Conservation (phyloP, 2,329 filamentous ascomycete genomes). For the Shiraia sp. region DNA sequence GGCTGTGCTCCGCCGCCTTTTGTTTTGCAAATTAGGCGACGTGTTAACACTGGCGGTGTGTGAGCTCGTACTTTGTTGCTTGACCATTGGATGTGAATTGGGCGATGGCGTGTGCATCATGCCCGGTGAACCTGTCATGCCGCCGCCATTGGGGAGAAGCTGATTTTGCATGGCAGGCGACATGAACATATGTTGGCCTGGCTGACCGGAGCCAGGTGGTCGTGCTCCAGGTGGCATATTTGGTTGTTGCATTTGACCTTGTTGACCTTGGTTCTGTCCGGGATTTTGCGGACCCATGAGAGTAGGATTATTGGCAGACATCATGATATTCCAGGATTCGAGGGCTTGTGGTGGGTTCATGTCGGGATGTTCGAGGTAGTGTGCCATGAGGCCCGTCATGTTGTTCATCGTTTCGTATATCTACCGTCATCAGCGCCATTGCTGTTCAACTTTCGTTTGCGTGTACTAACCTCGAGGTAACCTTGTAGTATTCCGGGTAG, state of each 20-base stretch:
- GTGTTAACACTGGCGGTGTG: slow-evolving; percentile 62
- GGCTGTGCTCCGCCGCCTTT: slow-evolving; percentile 63
- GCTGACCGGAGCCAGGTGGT: slow-evolving; percentile 36
- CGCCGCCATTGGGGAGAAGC: slow-evolving; percentile 52
- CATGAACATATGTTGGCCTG: slow-evolving; percentile 52
- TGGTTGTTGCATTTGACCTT: slow-evolving; percentile 33
- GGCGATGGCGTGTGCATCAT: slow-evolving; percentile 53
- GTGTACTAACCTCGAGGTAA: slow-evolving; percentile 62
- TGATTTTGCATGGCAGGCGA: slow-evolving; percentile 62
- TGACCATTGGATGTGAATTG: slow-evolving; percentile 56
- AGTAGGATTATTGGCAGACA: slow-evolving; percentile 36
- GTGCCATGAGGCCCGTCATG: slow-evolving; percentile 65
- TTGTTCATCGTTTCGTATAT: slow-evolving; percentile 67
- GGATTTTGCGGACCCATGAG: slow-evolving; percentile 23
- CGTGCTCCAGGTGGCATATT: slow-evolving; percentile 37
- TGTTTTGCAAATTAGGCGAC: slow-evolving; percentile 64
- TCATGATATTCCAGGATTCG: slow-evolving; percentile 54
- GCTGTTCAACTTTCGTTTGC: slow-evolving; percentile 7
- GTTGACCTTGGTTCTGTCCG: slow-evolving; percentile 26
- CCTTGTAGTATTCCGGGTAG: slow-evolving; percentile 60
- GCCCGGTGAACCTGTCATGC: slow-evolving; percentile 56
- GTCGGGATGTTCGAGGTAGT: slow-evolving; percentile 57
- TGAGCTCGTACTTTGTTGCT: slow-evolving; percentile 60
- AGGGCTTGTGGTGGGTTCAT: slow-evolving; percentile 61
- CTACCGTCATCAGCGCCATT: slow-evolving; percentile 46